These are phyloP conservation scores for Flaveria brownii DNA, from an alignment of 129 eudicot species.

Conservation along the genomic window DNA sequence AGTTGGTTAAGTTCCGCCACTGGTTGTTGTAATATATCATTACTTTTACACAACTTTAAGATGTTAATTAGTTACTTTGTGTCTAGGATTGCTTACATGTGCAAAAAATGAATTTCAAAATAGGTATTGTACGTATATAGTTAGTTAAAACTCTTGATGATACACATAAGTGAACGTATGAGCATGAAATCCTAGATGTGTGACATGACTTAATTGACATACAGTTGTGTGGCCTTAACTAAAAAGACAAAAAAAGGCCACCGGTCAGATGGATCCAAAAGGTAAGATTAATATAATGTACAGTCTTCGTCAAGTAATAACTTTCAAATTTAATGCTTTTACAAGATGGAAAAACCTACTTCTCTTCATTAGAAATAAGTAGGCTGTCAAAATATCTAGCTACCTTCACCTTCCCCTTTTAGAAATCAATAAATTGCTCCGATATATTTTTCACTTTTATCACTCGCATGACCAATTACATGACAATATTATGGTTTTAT, in stretches of 20 bases:
- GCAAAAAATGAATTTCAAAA: no score
- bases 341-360: slow-evolving; percentile 27
- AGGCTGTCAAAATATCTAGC: slow-evolving; percentile 16
- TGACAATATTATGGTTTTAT: no score
- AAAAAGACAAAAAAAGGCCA: slow-evolving; percentile 4
- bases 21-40: no score
- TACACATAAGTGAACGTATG: no score
- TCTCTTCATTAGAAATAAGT: slow-evolving; percentile 38
- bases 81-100: no score
- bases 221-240: neutral
- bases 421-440: slow-evolving; percentile 12
- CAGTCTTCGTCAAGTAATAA: slow-evolving; percentile 26
- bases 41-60: no score
- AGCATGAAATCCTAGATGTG: neutral
- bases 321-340: slow-evolving; percentile 32
- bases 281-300: slow-evolving; percentile 9
- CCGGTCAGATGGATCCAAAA: neutral
- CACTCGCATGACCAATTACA: neutral
- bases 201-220: slow-evolving; percentile 19
- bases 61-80: no score
- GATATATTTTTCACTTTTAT: neutral
- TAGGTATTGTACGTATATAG: no score
- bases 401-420: slow-evolving; percentile 30
- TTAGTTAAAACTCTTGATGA: neutral
- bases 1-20: no score